Evolutionary conservation across 2,329 filamentous ascomycete genomes (phyloP), one percentile per base, ranked within the genome.

Genomic region (Pyricularia sp.): DNA sequence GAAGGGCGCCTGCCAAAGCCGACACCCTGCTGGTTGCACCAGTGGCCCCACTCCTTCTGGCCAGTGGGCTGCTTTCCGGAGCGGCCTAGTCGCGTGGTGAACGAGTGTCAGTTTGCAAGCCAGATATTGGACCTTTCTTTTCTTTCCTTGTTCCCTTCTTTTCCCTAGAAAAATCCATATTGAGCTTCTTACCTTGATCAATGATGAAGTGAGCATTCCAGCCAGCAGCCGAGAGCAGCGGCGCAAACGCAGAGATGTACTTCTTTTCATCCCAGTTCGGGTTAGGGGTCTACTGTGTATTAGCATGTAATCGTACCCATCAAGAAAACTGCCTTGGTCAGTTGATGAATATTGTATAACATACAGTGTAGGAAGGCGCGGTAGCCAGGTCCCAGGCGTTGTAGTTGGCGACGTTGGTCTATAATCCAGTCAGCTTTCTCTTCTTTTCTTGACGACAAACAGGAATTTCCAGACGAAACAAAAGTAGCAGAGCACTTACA

Each of bases 1-100:
- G 85, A 85, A 1, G 88, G 88, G n/a, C 87, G 84, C n/a, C 78
- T 77, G 70, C 89, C 89, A 71, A 90, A 90, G 9, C 89, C 88
- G 67, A 88, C 86, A 36, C 84, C 85, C 36, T 80, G 83, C 70
- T 86, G 82, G 73, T 90, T 91, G 81, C 88, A 91, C 88, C 89
- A 91, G 75, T 90, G 82, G 61, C 88, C 88, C 86, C 87, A 89
- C 69, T 80, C 77, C n/a, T 50, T 64, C 76, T 90, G 87, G 68
- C 86, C 86, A 25, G 86, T 88, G 68, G 85, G 88, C 72, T 90
- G 88, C 73, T 84, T 84, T 58, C 80, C 80, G n/a, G 76, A 80
- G 65, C 89, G 87, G 70, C 83, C 42, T 55, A n/a, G 6, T 42
- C 3, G 20, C 20, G 20, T 55, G 17, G 20, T 50, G 20, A 12